Base-by-base conservation (phyloP, 208 protist genomes). In the Leishmania major region DNA sequence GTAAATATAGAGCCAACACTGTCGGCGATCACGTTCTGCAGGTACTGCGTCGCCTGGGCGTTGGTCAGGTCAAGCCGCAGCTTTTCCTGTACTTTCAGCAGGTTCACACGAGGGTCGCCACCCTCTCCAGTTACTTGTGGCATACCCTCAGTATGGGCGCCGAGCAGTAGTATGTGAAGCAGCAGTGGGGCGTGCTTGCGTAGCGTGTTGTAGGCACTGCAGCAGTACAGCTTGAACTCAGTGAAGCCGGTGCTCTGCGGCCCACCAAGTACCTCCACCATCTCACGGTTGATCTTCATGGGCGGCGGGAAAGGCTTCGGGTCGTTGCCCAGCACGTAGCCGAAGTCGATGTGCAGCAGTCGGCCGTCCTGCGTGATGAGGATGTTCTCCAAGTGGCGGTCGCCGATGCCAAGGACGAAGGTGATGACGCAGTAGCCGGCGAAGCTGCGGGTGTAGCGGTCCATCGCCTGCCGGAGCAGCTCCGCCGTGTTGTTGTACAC, bases 281-380 rank as follows among this genome's bases (percentile, higher is more conserved):
- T 98, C 87, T 98, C 95, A 77, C 93, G 90, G 69, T 84, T 95
- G 59, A 99, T 92, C 84, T 99, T 99, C 94, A 99, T 99, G n/a
- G 98, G 98, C 57, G 98, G 97, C 22, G 98, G 94, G 69, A 99
- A 99, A 6, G 97, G 98, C 84, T 99, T 99, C 17, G 99, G 98
- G 87, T 99, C 99, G 86, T 94, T 88, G 55, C 99, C 99, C 25
- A 99, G 82, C 76, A 99, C 99, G 86, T 96, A 99, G 17, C 99
- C 98, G 90, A 99, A 99, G 90, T 99, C 99, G 87, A 99, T 99
- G 85, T 99, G 99, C 77, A 99, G 94, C 55, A 99, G 85, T 51
- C 96, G 88, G 37, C 99, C 99, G 76, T 98, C 93, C n/a, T 89
- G 86, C 11, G 90, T 90, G 0, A 99, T 53, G 51, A 99, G 88